phyloP scores from a whole-genome alignment of 2,329 filamentous ascomycete species.

The Alternaria rosae region DNA sequence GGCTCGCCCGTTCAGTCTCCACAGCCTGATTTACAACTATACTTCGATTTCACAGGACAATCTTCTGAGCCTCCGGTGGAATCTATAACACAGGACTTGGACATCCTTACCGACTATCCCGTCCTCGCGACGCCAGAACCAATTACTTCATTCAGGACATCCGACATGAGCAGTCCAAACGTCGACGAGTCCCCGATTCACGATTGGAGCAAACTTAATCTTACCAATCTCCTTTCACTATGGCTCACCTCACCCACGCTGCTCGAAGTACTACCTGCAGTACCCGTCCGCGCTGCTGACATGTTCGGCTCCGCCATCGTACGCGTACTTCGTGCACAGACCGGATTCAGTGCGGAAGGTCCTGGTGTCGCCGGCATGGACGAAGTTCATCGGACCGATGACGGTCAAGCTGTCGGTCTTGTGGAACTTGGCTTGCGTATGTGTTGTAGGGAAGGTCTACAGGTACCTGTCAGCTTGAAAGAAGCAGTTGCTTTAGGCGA shows the following conservation, averaged over 20 bases:
- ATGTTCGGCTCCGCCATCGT: constrained; percentile 46
- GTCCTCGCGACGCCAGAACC: constrained; percentile 8
- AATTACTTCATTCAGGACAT: neutral
- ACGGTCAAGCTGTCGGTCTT: constrained; percentile 36
- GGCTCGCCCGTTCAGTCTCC: constrained; percentile 2
- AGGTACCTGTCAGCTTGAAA: constrained; percentile 29
- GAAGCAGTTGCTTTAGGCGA: constrained; percentile 28
- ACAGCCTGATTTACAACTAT: constrained; percentile 17
- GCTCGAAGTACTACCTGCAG: constrained; percentile 48
- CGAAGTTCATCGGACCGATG: constrained; percentile 41
- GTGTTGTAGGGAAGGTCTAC: constrained; percentile 23
- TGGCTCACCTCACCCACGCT: constrained; percentile 51
- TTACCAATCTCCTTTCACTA: constrained; percentile 41
- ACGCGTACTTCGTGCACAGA: constrained; percentile 51
- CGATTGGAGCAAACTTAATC: neutral
- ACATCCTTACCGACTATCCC: constrained; percentile 20
- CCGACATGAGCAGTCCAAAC: neutral
- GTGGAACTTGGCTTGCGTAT: constrained; percentile 45
- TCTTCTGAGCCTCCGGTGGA: neutral
- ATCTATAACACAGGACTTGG: neutral
- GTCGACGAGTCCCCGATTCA: neutral
- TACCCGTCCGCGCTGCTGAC: constrained; percentile 47
- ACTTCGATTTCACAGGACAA: constrained; percentile 30
- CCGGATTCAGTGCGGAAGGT: constrained; percentile 49
- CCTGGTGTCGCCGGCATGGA: constrained; percentile 52